Conservation (phyloP, 176 grass and related monocot species). For the Phoenix dactylifera region DNA sequence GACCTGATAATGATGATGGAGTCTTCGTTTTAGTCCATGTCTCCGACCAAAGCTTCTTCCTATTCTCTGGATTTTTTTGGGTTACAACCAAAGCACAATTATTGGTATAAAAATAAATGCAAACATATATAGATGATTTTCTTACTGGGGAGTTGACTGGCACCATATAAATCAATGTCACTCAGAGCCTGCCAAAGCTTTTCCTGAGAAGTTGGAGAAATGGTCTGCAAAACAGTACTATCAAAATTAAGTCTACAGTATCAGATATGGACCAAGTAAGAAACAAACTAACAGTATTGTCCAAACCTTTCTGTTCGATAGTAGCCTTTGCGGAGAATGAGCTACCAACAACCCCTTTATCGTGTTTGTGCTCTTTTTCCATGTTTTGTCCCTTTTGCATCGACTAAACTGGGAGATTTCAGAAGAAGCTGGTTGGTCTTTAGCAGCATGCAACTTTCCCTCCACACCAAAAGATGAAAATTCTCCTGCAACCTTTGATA, state of each 20-base stretch:
- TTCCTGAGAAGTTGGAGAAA: conserved; percentile 50
- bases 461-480: background rate
- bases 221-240: conserved; percentile 21
- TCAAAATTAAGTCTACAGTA: conserved; percentile 8
- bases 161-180: conserved; percentile 19
- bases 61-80: conserved; percentile 9
- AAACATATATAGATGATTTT: background rate
- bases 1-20: conserved; percentile 15
- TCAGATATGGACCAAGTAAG: background rate
- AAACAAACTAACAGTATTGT: background rate
- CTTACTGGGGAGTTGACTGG: conserved; percentile 24
- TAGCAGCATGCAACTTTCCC: conserved; percentile 1
- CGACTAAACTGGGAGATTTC: conserved; percentile 1
- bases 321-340: conserved; percentile 26
- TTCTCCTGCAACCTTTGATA: background rate
- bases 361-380: conserved; percentile 1
- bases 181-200: conserved; percentile 31
- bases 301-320: conserved; percentile 36
- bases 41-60: conserved; percentile 25
- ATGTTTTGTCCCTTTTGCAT: conserved; percentile 5
- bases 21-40: conserved; percentile 21
- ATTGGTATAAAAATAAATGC: background rate
- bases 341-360: conserved; percentile 7
- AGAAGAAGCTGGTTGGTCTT: conserved; percentile 8
- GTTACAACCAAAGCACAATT: background rate